phyloP scores from a whole-genome alignment of 768 basidiomycete genomes.

The Leccinum rimulosum region DNA sequence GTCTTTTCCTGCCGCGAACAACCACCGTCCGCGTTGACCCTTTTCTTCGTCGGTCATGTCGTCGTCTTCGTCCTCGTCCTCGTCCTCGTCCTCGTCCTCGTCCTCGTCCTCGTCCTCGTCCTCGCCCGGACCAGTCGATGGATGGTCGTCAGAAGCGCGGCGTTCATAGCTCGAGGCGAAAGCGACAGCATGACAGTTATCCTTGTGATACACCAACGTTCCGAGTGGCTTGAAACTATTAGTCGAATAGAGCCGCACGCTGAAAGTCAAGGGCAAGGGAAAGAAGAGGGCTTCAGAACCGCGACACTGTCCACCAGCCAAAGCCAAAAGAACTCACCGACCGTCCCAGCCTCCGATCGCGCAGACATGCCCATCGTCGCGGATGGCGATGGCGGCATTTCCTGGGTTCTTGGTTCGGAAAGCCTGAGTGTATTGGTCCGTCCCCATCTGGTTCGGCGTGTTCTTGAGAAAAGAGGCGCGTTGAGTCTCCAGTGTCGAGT shows the following conservation, averaged over 20 bases:
- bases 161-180: conserved; percentile 48
- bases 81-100: conserved; percentile 5
- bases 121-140: conserved; percentile 7
- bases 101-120: neutral
- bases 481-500: neutral
- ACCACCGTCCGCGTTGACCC: conserved; percentile 52
- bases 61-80: conserved; percentile 35
- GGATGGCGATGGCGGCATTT: conserved; percentile 2
- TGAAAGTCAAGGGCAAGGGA: conserved; percentile 27
- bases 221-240: conserved; percentile 81
- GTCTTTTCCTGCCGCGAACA: conserved; percentile 66
- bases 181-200: conserved; percentile 67
- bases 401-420: too few relatives aligned
- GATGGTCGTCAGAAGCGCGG: conserved; percentile 5
- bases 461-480: neutral
- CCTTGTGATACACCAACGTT: conserved; percentile 79
- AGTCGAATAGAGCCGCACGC: conserved; percentile 80
- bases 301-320: neutral
- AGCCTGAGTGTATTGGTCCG: neutral
- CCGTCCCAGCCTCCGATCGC: conserved; percentile 89
- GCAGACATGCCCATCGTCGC: conserved; percentile 70
- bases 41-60: conserved; percentile 48
- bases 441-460: conserved; percentile 11
- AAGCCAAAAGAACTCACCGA: conserved; percentile 49
- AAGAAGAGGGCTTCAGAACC: neutral